Base-by-base conservation (phyloP, 495 filamentous ascomycete genomes). In the Penicillium maclennaniae region DNA sequence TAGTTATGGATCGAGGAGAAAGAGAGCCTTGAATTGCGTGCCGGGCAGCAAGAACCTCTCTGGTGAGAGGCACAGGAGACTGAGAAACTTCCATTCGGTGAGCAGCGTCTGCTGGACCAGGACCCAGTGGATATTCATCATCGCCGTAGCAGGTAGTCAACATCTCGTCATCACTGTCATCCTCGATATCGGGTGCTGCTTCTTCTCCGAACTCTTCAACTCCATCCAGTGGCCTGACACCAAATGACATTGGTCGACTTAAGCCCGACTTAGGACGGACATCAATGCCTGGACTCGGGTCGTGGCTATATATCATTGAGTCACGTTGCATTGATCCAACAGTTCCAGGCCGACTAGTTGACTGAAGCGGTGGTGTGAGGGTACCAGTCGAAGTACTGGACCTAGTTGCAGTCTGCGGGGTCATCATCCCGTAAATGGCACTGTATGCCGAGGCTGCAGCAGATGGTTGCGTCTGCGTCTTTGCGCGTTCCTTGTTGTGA, bases 281-380 rank as follows among this genome's bases (percentile, higher is more conserved):
- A 26, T 75, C 66, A 0, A 34, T 58, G 1, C 65, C 68, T 15
- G 71, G 70, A 51, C 69, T 75, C 16, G 70, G 66, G 16, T 76
- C 69, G n/a, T 67, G 61, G 52, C 75, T 77, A 67, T 78, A 75
- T 27, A 76, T 58, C 56, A 79, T 61, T 57, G 77, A 66, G 63
- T 71, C 69, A 65, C 79, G 47, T 65, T 76, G 72, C 58, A 78
- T 66, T 54, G 77, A 62, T 17, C 44, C 50, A 17, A 49, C 41
- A 3, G 57, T 70, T 59, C 79, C 67, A 72, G 65, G 65, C 56
- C 51, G 67, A 75, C 60, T 67, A 51, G 80, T 66, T 60, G 64
- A 65, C 61, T 77, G 76, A 16, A 74, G 46, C 6, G 72, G 69
- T 27, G 72, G 72, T 2, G 72, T 75, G 28, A 75, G 58, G 8